Conservation (phyloP, 805 yeast genomes). For the Candida corydali region DNA sequence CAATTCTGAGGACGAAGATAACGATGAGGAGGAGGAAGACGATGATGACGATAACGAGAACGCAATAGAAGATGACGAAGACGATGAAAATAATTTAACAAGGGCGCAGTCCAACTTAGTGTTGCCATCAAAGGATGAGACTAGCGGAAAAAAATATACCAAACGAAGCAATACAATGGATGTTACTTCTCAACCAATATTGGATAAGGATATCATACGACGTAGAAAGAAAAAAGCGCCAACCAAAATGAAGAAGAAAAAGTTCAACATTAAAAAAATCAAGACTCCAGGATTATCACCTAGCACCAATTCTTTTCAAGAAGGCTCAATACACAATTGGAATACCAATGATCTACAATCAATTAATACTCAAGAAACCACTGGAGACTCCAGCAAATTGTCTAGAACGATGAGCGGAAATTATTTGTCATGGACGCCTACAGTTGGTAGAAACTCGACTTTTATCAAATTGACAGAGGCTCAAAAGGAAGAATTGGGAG, state of each 20-base stretch:
- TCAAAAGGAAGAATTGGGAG: constrained; percentile 94
- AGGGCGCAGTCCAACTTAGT: constrained; percentile 32
- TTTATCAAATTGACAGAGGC: constrained; percentile 76
- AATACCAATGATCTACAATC: constrained; percentile 9
- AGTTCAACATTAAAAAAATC: constrained; percentile 5
- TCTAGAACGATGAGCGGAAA: constrained; percentile 44
- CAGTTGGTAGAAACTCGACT: constrained; percentile 88
- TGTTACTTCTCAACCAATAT: background rate
- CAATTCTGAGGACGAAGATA: constrained; percentile 16
- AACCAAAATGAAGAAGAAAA: background rate
- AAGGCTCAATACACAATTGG: constrained; percentile 8
- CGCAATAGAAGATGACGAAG: constrained; percentile 16
- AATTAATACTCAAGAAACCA: constrained; percentile 8
- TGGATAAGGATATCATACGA: constrained; percentile 2
- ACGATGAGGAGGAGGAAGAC: constrained; percentile 11
- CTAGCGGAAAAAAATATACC: constrained; percentile 30
- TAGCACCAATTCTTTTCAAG: background rate
- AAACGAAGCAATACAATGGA: constrained; percentile 43
- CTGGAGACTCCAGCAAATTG: constrained; percentile 7
- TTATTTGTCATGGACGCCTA: constrained; percentile 87
- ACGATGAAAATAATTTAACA: constrained; percentile 13
- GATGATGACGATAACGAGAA: constrained; percentile 11
- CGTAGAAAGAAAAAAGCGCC: background rate
- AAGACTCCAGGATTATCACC: constrained; percentile 9
- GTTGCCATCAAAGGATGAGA: constrained; percentile 30